These are phyloP conservation scores for Venustampulla echinocandica DNA, from an alignment of 495 filamentous ascomycete species.

Conservation along the genomic window DNA sequence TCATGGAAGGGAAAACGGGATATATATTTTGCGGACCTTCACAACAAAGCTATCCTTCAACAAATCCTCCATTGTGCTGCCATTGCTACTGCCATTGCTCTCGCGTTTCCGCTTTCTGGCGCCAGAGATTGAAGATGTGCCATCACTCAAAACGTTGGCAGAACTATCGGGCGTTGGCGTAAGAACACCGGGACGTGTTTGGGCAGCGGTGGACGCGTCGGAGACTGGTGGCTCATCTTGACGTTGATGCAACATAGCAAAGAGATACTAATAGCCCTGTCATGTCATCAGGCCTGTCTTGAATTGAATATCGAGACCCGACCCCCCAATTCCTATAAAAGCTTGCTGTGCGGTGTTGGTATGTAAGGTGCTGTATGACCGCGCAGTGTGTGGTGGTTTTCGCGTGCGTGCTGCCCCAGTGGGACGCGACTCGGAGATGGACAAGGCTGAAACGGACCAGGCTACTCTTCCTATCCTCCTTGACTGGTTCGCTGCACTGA, in stretches of 20 bases:
- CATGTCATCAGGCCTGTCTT: slow-evolving; percentile 9
- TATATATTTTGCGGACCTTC: slow-evolving; percentile 28
- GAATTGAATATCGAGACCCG: background rate
- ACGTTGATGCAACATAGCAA: slow-evolving; percentile 22
- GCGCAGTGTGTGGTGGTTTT: too few species aligned
- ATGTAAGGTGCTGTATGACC: too few species aligned
- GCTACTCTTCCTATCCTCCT: too few species aligned
- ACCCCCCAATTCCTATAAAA: background rate
- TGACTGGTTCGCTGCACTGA: too few species aligned
- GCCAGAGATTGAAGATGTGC: background rate
- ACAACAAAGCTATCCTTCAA: slow-evolving; percentile 38
- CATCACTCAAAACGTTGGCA: slow-evolving; percentile 20
- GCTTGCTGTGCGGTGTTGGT: too few species aligned
- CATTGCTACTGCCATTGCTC: too few species aligned
- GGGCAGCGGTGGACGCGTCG: slow-evolving; percentile 15
- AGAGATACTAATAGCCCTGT: slow-evolving; percentile 18
- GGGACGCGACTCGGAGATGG: too few species aligned
- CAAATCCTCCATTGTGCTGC: slow-evolving; percentile 36
- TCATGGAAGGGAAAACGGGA: slow-evolving; percentile 4
- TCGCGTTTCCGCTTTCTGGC: slow-evolving; percentile 22
- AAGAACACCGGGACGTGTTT: slow-evolving; percentile 23
- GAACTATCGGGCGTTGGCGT: slow-evolving; percentile 26
- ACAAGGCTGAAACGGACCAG: too few species aligned
- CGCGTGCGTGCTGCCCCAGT: too few species aligned
- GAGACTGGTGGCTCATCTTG: slow-evolving; percentile 14